Base-by-base conservation (phyloP, 208 protist species). In the Phytomonas serpens region DNA sequence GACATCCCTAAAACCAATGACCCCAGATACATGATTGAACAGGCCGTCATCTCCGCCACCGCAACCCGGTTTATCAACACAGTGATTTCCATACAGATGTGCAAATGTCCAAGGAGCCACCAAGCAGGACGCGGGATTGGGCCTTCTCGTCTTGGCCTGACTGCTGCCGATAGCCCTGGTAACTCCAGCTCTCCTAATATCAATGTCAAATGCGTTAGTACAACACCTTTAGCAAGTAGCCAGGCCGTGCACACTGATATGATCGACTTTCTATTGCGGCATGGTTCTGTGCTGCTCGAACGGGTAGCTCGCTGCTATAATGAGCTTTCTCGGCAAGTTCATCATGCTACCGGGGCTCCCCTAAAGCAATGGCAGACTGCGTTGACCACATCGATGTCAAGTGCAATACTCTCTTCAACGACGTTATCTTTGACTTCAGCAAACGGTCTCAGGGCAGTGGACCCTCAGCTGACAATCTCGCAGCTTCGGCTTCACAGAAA, bases 261-360 rank as follows among this genome's bases (percentile, higher is more conserved):
- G 10, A 75, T 81, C 14, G 77, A 81, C 38, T 73, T 75, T 61
- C 66, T 81, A 32, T 62, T 81, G 30, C 72, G 77, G 30, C 73
- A 75, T 42, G 69, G 36, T 3, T 38, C 67, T 16, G 65, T 38
- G 3, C 38, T 64, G 23, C 63, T 81, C 68, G 61, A 69, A 6
- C 69, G 52, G 6, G 73, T 68, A 27, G 69, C 71, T 52, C 33
- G 33, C 27, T 51, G 70, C 13, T 78, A 75, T 36, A 71, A 77
- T 37, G 51, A 42, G 37, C 69, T 73, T 31, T 57, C 47, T 42
- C 31, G 73, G 19, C 38, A 69, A 36, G 62, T 84, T 37, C 23
- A 64, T 37, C 77, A 84, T 40, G 68, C 69, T 23, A 9, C 47
- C 4, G 47, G 47, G 47, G 19, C 16, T 7, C 47, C 47, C 13